Percentiles rank a stretch among this genome's conserved stretches.
Evolutionary conservation across 306 rosid species (phyloP).

Genomic region (Vigna reflexopilosa): DNA sequence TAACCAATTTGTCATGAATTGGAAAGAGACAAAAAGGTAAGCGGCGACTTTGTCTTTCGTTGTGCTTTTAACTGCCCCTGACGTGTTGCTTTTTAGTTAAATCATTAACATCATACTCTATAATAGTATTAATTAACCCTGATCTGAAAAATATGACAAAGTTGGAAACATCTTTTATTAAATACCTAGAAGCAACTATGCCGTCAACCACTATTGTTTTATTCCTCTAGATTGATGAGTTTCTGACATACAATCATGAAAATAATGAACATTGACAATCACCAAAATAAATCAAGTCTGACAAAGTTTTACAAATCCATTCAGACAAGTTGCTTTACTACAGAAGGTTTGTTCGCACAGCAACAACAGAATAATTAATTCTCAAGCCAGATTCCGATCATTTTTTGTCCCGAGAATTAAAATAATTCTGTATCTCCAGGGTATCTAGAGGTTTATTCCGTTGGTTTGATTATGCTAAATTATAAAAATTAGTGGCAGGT

Average conservation of each 20-base stretch:
- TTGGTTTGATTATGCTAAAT: conserved; percentile 2
- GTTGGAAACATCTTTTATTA: conserved; percentile 31
- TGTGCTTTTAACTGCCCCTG: conserved; percentile 36
- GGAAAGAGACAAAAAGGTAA: not conserved
- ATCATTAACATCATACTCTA: not conserved
- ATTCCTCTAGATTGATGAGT: conserved; percentile 23
- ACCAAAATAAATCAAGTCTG: not conserved
- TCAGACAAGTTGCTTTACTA: not conserved
- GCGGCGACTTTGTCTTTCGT: conserved; percentile 32
- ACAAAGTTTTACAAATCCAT: not conserved
- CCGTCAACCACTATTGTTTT: conserved; percentile 27
- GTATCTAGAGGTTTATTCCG: conserved; percentile 55
- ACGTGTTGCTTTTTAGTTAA: not conserved
- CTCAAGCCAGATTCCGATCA: not conserved
- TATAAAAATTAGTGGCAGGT: not conserved
- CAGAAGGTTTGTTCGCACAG: too few relatives aligned
- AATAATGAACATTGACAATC: not conserved
- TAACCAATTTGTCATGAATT: not conserved
- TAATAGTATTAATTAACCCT: not conserved
- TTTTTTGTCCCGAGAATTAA: not conserved
- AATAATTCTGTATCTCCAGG: conserved; percentile 24
- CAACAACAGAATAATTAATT: too few relatives aligned
- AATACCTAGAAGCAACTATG: conserved; percentile 17
- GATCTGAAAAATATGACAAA: conserved; percentile 38
- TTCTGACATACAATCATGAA: not conserved